Base-by-base conservation (phyloP, 2,329 filamentous ascomycete genomes). In the Elsinoe fawcettii region DNA sequence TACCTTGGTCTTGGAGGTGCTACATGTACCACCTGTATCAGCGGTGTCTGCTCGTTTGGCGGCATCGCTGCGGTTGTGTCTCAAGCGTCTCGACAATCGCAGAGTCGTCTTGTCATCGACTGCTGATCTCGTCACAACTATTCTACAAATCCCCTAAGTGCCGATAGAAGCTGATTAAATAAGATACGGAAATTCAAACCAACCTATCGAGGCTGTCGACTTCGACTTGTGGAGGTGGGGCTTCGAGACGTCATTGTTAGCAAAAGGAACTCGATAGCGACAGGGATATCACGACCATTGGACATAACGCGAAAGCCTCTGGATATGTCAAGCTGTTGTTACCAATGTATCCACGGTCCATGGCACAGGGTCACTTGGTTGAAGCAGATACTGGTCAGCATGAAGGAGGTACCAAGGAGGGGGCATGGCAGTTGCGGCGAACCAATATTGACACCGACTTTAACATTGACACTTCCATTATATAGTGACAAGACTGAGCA, bases 21-120 rank as follows among this genome's bases (percentile, higher is more conserved):
- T 63, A 85, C 75, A 16, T 67, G 77, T 59, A 88, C 80, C 54
- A 80, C 83, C 64, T 83, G 77, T 60, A 89, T 79, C 64, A 90
- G 77, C 58, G 86, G 86, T 53, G 84, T 87, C 58, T 75, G 76
- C 74, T 89, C 85, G 68, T 75, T 69, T 32, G 70, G 65, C 66
- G 72, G 66, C 74, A 76, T 77, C 61, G 58, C 67, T 27, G 51
- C 55, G 41, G 22, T 25, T 46, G 41, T 25, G 11, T 25, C 20
- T 46, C 41, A 23, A 25, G 9, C 9, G 20, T 46, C 18, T 9
- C 7, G n/a, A 18, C 12, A 20, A 18, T 14, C 12, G n/a, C 2
- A 32, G 20, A 34, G 20, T n/a, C 47, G 30, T n/a, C 47, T 4
- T 49, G 23, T 30, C 41, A 25, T 11, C 49, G 18, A 22, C 12